Base-by-base conservation (phyloP, 2,329 filamentous ascomycete genomes). In the Whalleya microplaca region DNA sequence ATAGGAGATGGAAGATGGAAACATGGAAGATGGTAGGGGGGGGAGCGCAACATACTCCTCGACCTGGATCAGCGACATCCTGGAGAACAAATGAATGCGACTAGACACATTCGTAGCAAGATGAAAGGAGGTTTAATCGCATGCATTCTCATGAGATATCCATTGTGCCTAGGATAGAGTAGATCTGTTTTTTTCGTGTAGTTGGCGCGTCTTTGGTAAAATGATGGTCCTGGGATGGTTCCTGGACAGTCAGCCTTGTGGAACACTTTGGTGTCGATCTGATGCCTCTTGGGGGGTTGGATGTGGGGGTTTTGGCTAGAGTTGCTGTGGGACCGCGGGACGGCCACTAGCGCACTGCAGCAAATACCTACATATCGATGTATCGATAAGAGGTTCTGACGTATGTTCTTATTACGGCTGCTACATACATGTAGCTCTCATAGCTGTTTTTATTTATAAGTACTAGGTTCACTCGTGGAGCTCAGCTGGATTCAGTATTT, bases 31-130 rank as follows among this genome's bases (percentile, higher is more conserved):
- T 40, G 49, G 48, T 41, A 18, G 14, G 16, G 42, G 46, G 43
- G 49, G 42, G 44, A n/a, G n/a, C 23, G 20, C 50, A 2, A 51
- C 67, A 40, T 67, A 69, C 68, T 70, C 68, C 60, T 70, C 67
- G 8, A 69, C 66, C 32, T 69, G 68, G 45, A 70, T 68, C 52
- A 70, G 27, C 42, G 68, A 70, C 68, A 70, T 70, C 21, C 29
- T 64, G 45, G 21, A 50, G 41, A 51, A 46, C 45, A 47, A 50
- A 18, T 49, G 27, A 29, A 47, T 41, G 55, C 42, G 48, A 53
- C 23, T 12, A 12, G 14, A 16, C 32, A 12, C 32, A 37, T 37
- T 14, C 32, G 32, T 37, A 12, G 32, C 3, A 16, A 16, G 14
- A 37, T 37, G 16, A 53, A 46, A 41, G 18, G 32, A 44, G 42